phyloP scores from a whole-genome alignment of 202 grass and related monocot genomes.

The Miscanthus sacchariflorus region DNA sequence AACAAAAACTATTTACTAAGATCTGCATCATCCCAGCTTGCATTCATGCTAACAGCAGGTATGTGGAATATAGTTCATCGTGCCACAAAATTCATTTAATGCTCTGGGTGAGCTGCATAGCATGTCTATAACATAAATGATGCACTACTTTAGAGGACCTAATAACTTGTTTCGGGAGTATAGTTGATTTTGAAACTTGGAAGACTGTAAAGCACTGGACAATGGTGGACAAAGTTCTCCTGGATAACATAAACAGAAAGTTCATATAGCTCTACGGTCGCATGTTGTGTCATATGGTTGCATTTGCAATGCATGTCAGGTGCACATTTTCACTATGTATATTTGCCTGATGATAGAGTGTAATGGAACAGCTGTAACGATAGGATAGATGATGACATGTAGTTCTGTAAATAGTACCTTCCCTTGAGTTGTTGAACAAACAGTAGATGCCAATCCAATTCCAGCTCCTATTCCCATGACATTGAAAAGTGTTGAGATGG shows the following conservation, averaged over 20 bases:
- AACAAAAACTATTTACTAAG: neutral
- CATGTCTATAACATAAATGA: conserved; percentile 29
- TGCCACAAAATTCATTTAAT: neutral
- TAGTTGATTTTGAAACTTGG: neutral
- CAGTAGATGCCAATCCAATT: conserved; percentile 89
- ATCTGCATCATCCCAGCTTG: conserved; percentile 8
- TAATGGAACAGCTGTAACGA: conserved; percentile 9
- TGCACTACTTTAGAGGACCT: neutral
- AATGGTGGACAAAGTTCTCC: neutral
- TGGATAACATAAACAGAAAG: neutral
- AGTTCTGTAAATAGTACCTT: conserved; percentile 62
- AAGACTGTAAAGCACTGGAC: neutral
- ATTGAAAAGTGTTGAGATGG: conserved; percentile 96
- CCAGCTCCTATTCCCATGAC: conserved; percentile 86
- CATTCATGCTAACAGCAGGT: conserved; percentile 27
- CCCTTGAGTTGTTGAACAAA: conserved; percentile 91
- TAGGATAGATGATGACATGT: neutral
- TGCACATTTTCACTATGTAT: neutral
- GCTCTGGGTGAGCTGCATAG: neutral
- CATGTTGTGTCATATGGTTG: neutral
- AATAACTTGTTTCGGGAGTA: neutral
- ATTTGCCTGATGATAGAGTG: neutral
- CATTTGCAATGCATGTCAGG: neutral
- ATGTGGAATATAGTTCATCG: neutral
- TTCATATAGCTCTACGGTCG: neutral